Evolutionary conservation across 345 rosid species (phyloP), one percentile per base, ranked within the genome.

Genomic region (Euphorbia pulcherrima): DNA sequence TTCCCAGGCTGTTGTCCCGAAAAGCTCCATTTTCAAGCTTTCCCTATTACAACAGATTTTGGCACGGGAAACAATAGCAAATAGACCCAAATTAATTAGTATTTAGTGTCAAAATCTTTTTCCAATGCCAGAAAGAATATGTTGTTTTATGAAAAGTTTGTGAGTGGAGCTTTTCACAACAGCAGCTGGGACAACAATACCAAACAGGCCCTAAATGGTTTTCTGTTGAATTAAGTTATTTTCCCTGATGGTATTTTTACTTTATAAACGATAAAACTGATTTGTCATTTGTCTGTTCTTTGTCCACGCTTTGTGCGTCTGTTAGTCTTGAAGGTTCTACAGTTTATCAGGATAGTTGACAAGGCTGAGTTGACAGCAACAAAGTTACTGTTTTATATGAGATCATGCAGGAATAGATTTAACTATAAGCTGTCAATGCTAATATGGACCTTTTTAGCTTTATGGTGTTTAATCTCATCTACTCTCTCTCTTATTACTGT

Each of bases 331-430:
- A 63, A 35, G 20, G 33, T 4, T 30, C 6, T 24, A 13, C 40
- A 2, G 20, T 3, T 0, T 27, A n/a, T n/a, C n/a, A n/a, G n/a
- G n/a, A 9, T 8, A 30, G 17, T 14, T n/a, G 24, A n/a, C 50
- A 26, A 21, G 37, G 68, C 29, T 65, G 29, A 53, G 3, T 12
- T 16, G 28, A 65, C 53, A 14, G 24, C 18, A 54, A 65, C 18
- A 54, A 65, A 54, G n/a, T 16, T 67, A 37, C 30, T 37, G 24
- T 37, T 66, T 33, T 46, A 23, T 66, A 26, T 21, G 61, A 33
- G 37, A 33, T 66, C 47, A 35, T 52, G 6, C 26, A 55, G 21
- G 39, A 54, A 13, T 14, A 67, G 62, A 33, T 54, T 67, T 37
- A 20, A 39, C 23, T 51, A 37, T 67, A 54, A 16, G 26, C 39